Base-by-base conservation (phyloP, 2,329 filamentous ascomycete genomes). In the Capronia epimyces region DNA sequence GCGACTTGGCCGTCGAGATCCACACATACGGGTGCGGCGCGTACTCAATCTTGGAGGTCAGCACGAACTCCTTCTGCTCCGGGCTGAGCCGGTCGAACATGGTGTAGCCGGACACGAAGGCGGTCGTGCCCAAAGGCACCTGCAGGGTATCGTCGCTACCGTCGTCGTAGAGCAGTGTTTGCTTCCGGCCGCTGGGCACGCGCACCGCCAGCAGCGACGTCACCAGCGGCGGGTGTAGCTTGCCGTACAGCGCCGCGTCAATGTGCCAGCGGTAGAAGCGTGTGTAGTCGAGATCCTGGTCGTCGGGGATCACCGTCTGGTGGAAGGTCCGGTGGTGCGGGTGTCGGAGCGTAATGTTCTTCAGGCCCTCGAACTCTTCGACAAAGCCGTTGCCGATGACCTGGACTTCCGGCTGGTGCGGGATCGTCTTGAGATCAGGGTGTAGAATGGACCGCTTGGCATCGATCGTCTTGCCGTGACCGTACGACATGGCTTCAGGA, bases 241-340 rank as follows among this genome's bases (percentile, higher is more conserved):
- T 83, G 22, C 57, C 67, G 52, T 73, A 74, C 1, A 74, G 63
- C 1, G 72, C 70, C 6, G 70, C 73, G 51, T 76, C 72, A n/a
- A 75, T 71, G 52, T 75, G 73, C 73, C 73, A 75, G 21, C 70
- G 63, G 41, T 75, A 72, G 51, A 75, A 75, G 15, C 72, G 69
- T 0, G 70, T 73, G 8, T 71, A 73, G 10, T 77, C 72, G 4
- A 78, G 65, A 55, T 82, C 79, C n/a, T 81, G 74, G n/a, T 73
- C 71, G 1, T 82, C 70, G 0, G 84, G 76, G 56, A 90, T 79
- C 16, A 71, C 64, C 3, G 80, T 79, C 46, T 79, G 78, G 67
- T 90, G 86, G 68, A 90, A 90, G 1, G 82, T 88, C 51, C 77
- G 78, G 71, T 90, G 87, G 63, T 90, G 86, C 4, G 87, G 86